Evolutionary conservation across 2,329 filamentous ascomycete species (phyloP).

Genomic region (Tolypocladium guangdongense): DNA sequence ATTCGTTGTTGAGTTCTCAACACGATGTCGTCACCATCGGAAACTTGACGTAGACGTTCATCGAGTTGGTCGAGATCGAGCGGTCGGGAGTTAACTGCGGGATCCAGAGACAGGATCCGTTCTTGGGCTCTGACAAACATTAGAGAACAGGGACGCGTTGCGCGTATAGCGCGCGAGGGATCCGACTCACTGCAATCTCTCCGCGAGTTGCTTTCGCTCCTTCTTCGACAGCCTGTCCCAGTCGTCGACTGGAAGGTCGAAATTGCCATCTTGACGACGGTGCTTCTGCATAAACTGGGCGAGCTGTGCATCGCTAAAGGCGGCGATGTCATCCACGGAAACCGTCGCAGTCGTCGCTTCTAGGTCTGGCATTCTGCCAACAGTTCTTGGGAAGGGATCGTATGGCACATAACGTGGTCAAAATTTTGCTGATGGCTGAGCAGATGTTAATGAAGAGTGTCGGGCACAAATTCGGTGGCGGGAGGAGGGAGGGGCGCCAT

Average conservation of each 20-base stretch:
- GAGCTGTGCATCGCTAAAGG: slow-evolving; percentile 9
- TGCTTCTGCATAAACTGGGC: slow-evolving; percentile 8
- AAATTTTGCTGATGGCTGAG: too few relatives aligned
- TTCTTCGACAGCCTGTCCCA: slow-evolving; percentile 7
- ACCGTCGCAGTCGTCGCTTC: neutral
- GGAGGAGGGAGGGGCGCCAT: too few relatives aligned
- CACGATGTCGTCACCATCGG: neutral
- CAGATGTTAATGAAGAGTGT: too few relatives aligned
- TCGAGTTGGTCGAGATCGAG: slow-evolving; percentile 11
- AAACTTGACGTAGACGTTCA: slow-evolving; percentile 6
- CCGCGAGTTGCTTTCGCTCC: slow-evolving; percentile 6
- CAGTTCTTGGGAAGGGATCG: neutral
- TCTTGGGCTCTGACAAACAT: neutral
- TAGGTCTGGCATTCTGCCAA: neutral
- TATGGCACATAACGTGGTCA: too few relatives aligned
- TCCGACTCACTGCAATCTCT: slow-evolving; percentile 7
- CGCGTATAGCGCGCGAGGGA: neutral
- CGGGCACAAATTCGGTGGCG: too few relatives aligned
- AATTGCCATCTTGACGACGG: slow-evolving; percentile 6
- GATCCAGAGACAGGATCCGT: neutral
- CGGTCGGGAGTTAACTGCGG: slow-evolving; percentile 1
- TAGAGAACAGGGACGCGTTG: neutral
- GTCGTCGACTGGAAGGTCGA: slow-evolving; percentile 6
- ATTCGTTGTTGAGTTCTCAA: neutral
- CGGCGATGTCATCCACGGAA: slow-evolving; percentile 3